Evolutionary conservation across 2,329 filamentous ascomycete species (phyloP), one percentile per base, ranked within the genome.

Genomic region (Aspergillus eucalypticola): DNA sequence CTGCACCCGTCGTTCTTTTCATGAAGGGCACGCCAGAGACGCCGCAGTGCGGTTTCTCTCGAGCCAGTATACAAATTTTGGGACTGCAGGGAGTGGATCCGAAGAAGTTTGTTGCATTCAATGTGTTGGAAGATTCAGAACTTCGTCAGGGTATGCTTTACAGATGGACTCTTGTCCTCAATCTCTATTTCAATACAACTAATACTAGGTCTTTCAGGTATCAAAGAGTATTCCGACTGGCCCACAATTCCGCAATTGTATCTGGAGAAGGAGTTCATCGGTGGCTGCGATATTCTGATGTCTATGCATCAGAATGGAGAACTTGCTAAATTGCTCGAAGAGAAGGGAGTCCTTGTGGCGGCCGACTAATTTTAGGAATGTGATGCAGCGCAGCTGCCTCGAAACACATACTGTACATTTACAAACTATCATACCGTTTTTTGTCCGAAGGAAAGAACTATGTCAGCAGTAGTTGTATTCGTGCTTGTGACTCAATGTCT

Each of bases 141-240:
- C 79, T 99, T 73, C 87, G 95, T 69, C 82, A 88, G 79, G 92
- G 91, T 94, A 78, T 62, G 81, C 74, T 23, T 32, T 49, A 23
- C 10, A 8, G 17, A n/a, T 42, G 10, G 17, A 11, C 21, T 7
- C 15, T 15, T 35, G 11, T 35, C 17, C 17, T 19, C 17, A 8
- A 27, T 35, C 32, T 35, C 48, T n/a, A 38, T 46, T 39, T 46
- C 27, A n/a, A 27, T 15, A 32, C 38, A 44, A 49, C 55, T 60
- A 53, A 64, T 42, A 5, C 35, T 51, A 51, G 48, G 52, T 8
- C 50, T 60, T 60, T 48, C 66, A 93, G 94, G 95, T 55, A 96
- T 99, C 81, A 99, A 99, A 81, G 94, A 99, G 79, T 99, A 95
- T 83, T 96, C 93, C 1, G 95, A 98, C 75, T 99, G 95, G 95